phyloP scores from a whole-genome alignment of 129 eudicot genomes.

The Saussurea involucrata region DNA sequence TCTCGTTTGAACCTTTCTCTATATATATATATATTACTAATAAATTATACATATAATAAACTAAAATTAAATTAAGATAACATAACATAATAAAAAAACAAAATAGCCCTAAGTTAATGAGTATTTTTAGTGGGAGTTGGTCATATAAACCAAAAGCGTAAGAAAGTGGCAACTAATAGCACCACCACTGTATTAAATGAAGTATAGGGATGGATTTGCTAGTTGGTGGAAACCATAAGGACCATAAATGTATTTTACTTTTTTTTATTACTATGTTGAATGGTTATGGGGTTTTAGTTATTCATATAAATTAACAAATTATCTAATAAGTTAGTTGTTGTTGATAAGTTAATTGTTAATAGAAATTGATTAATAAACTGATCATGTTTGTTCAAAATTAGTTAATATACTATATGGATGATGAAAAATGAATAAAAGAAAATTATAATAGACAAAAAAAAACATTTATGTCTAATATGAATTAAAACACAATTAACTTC shows the following conservation, averaged over 20 bases:
- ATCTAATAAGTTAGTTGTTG: no score
- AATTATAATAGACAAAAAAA: no score
- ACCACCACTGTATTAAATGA: neutral
- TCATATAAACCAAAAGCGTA: neutral
- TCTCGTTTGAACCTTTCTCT: no score
- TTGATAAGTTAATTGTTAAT: neutral
- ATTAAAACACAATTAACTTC: no score
- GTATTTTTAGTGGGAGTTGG: neutral
- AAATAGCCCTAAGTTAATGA: neutral
- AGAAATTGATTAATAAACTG: neutral
- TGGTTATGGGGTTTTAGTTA: no score
- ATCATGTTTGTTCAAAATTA: neutral
- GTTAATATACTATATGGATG: neutral
- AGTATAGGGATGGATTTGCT: neutral
- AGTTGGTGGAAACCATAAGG: neutral
- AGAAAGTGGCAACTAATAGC: neutral
- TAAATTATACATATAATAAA: no score
- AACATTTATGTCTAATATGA: no score
- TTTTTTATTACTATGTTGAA: neutral
- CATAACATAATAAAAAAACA: no score
- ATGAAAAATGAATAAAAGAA: no score
- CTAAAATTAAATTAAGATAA: no score
- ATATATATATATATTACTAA: no score
- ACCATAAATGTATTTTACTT: neutral
- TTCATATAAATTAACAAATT: neutral